These are phyloP conservation scores for Fusarium irregulare DNA, from an alignment of 2,329 filamentous ascomycete genomes.

Conservation along the genomic window DNA sequence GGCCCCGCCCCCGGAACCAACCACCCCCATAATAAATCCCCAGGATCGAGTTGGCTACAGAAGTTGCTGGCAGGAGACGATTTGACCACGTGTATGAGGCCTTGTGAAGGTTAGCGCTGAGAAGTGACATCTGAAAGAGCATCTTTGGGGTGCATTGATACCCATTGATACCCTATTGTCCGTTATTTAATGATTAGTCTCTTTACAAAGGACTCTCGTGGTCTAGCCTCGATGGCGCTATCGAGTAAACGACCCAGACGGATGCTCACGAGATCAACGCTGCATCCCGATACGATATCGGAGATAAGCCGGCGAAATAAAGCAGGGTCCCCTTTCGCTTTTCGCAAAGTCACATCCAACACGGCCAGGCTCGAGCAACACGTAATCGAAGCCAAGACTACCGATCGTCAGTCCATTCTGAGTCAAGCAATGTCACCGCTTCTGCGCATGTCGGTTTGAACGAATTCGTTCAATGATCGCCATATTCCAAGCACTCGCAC, in stretches of 20 bases:
- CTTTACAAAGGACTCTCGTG: neutral
- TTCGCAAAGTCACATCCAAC: constrained; percentile 8
- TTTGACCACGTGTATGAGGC: constrained; percentile 39
- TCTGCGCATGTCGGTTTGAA: constrained; percentile 9
- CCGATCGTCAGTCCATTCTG: constrained; percentile 38
- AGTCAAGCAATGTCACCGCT: constrained; percentile 40
- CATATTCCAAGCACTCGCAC: constrained; percentile 3
- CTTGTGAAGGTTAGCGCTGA: constrained; percentile 12
- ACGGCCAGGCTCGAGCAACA: constrained; percentile 26
- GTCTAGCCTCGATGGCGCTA: constrained; percentile 34
- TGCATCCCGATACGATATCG: constrained; percentile 45
- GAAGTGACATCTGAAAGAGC: constrained; percentile 9
- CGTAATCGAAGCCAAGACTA: constrained; percentile 39
- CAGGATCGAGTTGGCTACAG: constrained; percentile 17
- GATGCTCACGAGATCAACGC: constrained; percentile 43
- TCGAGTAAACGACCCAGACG: constrained; percentile 24
- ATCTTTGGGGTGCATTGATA: constrained; percentile 30
- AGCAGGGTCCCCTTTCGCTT: constrained; percentile 14
- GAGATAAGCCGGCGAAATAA: constrained; percentile 43
- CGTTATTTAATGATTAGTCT: constrained; percentile 14
- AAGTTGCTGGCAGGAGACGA: constrained; percentile 27
- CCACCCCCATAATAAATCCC: constrained; percentile 39
- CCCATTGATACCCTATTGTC: constrained; percentile 31
- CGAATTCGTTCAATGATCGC: constrained; percentile 11
- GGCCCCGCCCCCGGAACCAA: constrained; percentile 37